Percentiles rank a stretch among this genome's conserved stretches.
Conservation (phyloP, 2,329 filamentous ascomycete species). For the Aspergillus sp. region DNA sequence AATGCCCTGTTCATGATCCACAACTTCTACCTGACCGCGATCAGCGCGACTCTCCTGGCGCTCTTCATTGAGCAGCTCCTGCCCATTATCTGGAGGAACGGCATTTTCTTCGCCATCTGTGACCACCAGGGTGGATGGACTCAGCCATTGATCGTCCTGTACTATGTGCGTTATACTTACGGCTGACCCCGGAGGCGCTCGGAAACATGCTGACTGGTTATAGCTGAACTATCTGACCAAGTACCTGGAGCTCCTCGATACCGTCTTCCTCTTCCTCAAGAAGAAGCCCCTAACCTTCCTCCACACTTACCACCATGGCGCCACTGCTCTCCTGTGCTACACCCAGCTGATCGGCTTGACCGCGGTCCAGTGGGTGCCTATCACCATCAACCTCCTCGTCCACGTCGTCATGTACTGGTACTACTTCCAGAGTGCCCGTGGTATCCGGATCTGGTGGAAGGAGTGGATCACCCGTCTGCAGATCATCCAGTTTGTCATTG, state of each 20-base stretch:
- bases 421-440: slow-evolving; percentile 98
- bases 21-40: slow-evolving; percentile 88
- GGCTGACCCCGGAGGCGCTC: neutral
- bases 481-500: slow-evolving; percentile 95
- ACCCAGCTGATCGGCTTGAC: slow-evolving; percentile 92
- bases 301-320: slow-evolving; percentile 98
- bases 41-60: slow-evolving; percentile 75
- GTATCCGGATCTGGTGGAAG: slow-evolving; percentile 98
- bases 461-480: slow-evolving; percentile 98
- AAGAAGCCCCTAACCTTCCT: slow-evolving; percentile 99
- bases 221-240: slow-evolving; percentile 98
- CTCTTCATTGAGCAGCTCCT: slow-evolving; percentile 91
- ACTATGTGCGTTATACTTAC: slow-evolving; percentile 71
- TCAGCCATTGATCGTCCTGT: slow-evolving; percentile 84
- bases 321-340: slow-evolving; percentile 95
- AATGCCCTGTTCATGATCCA: slow-evolving; percentile 90
- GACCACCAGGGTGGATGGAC: slow-evolving; percentile 80
- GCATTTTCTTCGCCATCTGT: slow-evolving; percentile 88
- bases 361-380: slow-evolving; percentile 91
- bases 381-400: slow-evolving; percentile 86
- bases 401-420: slow-evolving; percentile 99
- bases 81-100: slow-evolving; percentile 74
- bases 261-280: slow-evolving; percentile 95
- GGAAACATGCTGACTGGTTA: slow-evolving; percentile 35
- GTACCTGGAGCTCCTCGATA: slow-evolving; percentile 93